Conservation (phyloP, 2,329 filamentous ascomycete species). For the Ophiocordyceps robertsii region DNA sequence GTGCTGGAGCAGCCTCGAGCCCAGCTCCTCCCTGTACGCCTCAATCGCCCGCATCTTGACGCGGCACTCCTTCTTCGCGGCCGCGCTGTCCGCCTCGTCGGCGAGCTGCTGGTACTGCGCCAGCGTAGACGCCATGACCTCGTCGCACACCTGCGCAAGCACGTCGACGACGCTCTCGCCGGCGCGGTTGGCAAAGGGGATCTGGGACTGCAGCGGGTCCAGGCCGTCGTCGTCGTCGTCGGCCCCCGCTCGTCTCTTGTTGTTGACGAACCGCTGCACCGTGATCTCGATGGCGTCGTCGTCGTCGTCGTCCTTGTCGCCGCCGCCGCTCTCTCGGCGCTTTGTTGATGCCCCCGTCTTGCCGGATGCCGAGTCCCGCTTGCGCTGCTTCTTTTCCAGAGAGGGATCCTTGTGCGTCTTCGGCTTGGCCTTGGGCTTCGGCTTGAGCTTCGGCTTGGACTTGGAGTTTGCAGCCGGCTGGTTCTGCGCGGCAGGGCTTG, state of each 20-base stretch:
- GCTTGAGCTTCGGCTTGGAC: constrained; percentile 1
- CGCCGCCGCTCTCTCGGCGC: constrained; percentile 10
- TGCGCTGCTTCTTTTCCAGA: constrained; percentile 1
- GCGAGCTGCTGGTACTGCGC: constrained; percentile 29
- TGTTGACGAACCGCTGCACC: constrained; percentile 45
- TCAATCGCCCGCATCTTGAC: constrained; percentile 44
- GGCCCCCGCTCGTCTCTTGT: constrained; percentile 24
- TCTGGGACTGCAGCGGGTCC: constrained; percentile 33
- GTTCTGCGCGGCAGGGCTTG: constrained; percentile 29
- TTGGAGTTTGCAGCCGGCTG: constrained; percentile 9
- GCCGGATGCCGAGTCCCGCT: background rate
- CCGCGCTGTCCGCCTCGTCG: constrained; percentile 25
- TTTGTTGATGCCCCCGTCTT: constrained; percentile 3
- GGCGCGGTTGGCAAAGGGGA: constrained; percentile 37
- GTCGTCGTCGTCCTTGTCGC: constrained; percentile 9
- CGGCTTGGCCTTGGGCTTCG: background rate
- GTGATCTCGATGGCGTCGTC: constrained; percentile 34
- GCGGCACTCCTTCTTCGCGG: constrained; percentile 37
- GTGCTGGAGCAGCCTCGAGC: constrained; percentile 42
- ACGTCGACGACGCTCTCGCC: constrained; percentile 52
- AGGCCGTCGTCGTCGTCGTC: constrained; percentile 22
- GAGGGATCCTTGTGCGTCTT: background rate
- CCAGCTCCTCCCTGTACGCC: constrained; percentile 44
- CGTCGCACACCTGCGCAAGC: constrained; percentile 45
- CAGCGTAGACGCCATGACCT: constrained; percentile 40